These are phyloP conservation scores for Botryotinia narcissicola DNA, from an alignment of 2,329 filamentous ascomycete genomes.

Conservation along the genomic window DNA sequence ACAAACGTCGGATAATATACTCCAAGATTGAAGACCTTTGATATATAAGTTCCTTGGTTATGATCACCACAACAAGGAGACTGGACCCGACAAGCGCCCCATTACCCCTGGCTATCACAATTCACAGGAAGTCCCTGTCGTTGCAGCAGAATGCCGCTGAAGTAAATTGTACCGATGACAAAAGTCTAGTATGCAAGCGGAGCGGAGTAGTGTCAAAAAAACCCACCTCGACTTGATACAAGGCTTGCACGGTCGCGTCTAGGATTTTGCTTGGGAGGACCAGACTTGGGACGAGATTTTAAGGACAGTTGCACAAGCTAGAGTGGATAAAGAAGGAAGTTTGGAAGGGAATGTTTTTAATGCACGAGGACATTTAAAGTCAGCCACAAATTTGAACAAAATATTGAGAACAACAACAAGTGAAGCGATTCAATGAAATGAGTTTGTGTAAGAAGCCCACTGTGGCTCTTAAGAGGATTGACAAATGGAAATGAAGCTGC, in stretches of 20 bases:
- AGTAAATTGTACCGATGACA: conserved; percentile 30
- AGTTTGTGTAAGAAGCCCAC: conserved; percentile 26
- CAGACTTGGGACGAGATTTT: conserved; percentile 23
- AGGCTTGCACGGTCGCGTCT: conserved; percentile 29
- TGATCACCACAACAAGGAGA: conserved; percentile 36
- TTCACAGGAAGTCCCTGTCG: conserved; percentile 28
- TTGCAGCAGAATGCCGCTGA: conserved; percentile 31
- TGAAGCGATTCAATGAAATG: conserved; percentile 32
- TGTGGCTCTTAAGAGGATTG: conserved; percentile 30
- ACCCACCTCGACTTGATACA: conserved; percentile 25
- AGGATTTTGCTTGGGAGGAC: conserved; percentile 23
- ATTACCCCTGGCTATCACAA: conserved; percentile 30
- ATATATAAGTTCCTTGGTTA: conserved; percentile 33
- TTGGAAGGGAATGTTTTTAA: conserved; percentile 22
- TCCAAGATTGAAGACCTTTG: conserved; percentile 35
- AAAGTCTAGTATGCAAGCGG: conserved; percentile 26
- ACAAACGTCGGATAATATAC: conserved; percentile 36
- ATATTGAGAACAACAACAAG: conserved; percentile 29
- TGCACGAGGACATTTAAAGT: conserved; percentile 23
- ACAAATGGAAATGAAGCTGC: conserved; percentile 34
- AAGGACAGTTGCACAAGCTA: conserved; percentile 19
- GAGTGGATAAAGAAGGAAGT: conserved; percentile 22
- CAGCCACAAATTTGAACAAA: conserved; percentile 28
- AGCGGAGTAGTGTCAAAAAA: conserved; percentile 27
- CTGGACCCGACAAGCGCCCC: conserved; percentile 36